These are phyloP conservation scores for Nyssa sinensis DNA, from an alignment of 148 eudicot species.

Conservation along the genomic window DNA sequence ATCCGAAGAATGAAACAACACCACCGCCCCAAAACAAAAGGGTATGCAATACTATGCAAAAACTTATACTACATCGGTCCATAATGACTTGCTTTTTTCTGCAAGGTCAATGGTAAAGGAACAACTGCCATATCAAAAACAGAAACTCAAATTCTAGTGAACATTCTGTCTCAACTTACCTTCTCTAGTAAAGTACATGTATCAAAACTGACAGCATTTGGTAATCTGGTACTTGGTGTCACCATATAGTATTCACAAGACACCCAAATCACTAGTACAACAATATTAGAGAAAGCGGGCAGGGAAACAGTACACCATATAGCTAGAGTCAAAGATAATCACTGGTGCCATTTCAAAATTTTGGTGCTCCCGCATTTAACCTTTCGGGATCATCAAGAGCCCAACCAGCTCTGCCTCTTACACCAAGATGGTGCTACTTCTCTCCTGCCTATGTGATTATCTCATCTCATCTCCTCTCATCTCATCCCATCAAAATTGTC, in stretches of 20 bases:
- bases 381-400: neutral
- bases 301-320: no score
- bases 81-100: no score
- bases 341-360: slow-evolving; percentile 3
- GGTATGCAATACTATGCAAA: no score
- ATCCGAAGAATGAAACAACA: no score
- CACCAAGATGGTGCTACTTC: neutral
- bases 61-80: no score
- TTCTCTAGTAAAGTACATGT: neutral
- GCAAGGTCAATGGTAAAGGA: no score
- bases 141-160: no score
- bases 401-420: neutral
- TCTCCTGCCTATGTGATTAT: neutral
- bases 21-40: no score
- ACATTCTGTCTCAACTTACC: no score
- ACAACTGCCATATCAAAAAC: no score
- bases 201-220: neutral
- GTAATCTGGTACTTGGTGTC: neutral
- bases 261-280: slow-evolving; percentile 3
- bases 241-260: slow-evolving; percentile 1
- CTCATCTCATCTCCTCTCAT: no score
- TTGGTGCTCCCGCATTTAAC: neutral
- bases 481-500: slow-evolving; percentile 5
- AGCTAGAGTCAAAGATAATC: neutral
- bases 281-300: no score